Evolutionary conservation across 2,329 filamentous ascomycete species (phyloP).

Genomic region (Colletotrichum sp.): DNA sequence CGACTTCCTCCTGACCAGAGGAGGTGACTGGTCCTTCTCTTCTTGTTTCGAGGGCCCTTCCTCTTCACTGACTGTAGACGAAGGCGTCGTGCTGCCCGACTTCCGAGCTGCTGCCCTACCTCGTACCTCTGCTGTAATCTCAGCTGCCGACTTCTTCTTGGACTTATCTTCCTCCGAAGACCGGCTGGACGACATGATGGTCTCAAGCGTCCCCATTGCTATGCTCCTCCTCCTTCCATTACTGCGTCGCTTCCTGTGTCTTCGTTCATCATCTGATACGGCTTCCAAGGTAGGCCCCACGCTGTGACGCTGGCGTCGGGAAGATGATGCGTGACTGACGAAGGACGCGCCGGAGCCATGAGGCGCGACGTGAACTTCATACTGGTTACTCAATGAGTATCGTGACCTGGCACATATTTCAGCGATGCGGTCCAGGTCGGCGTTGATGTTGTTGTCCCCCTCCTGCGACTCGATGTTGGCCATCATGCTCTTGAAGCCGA

Average conservation of each 20-base stretch:
- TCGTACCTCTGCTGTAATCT: slow-evolving; percentile 59
- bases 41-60: slow-evolving; percentile 29
- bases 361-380: slow-evolving; percentile 68
- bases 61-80: slow-evolving; percentile 32
- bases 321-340: slow-evolving; percentile 33
- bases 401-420: slow-evolving; percentile 70
- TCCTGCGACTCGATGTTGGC: slow-evolving; percentile 55
- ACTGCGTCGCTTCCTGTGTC: slow-evolving; percentile 45
- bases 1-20: slow-evolving; percentile 15
- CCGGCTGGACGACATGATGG: slow-evolving; percentile 70
- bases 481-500: slow-evolving; percentile 70
- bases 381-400: slow-evolving; percentile 71
- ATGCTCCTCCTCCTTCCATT: slow-evolving; percentile 51
- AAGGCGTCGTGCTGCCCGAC: slow-evolving; percentile 35
- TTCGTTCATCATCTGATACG: slow-evolving; percentile 62
- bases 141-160: slow-evolving; percentile 64
- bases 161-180: slow-evolving; percentile 67
- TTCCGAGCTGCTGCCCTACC: slow-evolving; percentile 49
- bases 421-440: slow-evolving; percentile 68
- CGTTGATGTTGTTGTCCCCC: slow-evolving; percentile 51
- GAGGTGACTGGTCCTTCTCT: slow-evolving; percentile 1
- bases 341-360: slow-evolving; percentile 63
- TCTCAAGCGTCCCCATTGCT: slow-evolving; percentile 68
- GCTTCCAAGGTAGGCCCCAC: slow-evolving; percentile 62
- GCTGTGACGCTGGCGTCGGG: slow-evolving; percentile 31